Evolutionary conservation across 495 filamentous ascomycete genomes (phyloP).

Genomic region (Darksidea phi): DNA sequence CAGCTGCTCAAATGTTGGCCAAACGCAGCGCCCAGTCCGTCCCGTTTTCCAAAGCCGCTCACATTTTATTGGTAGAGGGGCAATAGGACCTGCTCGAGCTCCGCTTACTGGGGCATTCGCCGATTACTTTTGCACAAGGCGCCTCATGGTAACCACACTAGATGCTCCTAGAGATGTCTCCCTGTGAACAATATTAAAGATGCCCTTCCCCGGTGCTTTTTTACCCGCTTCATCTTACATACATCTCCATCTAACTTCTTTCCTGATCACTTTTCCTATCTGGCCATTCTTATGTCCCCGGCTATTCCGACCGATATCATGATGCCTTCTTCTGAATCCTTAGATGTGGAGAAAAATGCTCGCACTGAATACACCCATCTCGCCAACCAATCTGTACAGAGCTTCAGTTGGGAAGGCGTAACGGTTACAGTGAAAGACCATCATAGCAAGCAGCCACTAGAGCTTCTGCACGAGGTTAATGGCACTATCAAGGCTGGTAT

Average conservation of each 20-base stretch:
- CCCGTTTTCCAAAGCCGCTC: no score
- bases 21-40: no score
- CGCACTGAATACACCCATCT: slow-evolving; percentile 42
- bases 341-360: slow-evolving; percentile 42
- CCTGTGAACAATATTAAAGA: no score
- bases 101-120: no score
- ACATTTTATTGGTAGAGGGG: no score
- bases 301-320: background rate
- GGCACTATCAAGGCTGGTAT: slow-evolving; percentile 52
- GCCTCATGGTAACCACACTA: no score
- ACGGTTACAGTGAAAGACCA: slow-evolving; percentile 69
- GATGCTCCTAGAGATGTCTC: no score
- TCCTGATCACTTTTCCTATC: background rate
- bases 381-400: slow-evolving; percentile 44
- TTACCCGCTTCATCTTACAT: no score
- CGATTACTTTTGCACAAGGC: no score
- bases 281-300: background rate
- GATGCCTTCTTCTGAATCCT: background rate
- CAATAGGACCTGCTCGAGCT: no score
- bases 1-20: no score
- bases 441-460: slow-evolving; percentile 57
- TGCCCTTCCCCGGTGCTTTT: no score
- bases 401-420: slow-evolving; percentile 61
- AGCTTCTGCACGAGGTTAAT: slow-evolving; percentile 54
- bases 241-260: background rate